Conservation (phyloP, 768 basidiomycete genomes). For the Xerocomellus amylosporus region DNA sequence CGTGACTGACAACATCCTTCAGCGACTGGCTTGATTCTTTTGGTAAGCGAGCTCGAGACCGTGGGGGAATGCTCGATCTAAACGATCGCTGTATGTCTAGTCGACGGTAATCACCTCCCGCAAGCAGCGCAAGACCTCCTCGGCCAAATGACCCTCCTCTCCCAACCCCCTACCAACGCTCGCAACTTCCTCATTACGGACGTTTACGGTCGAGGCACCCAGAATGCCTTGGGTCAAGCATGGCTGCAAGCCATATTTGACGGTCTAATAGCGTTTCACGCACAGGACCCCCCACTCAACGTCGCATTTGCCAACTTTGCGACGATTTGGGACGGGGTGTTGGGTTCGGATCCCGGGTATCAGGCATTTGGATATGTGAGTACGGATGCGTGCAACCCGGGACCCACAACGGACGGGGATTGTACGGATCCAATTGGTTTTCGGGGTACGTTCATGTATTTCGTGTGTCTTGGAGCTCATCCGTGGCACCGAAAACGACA, state of each 20-base stretch:
- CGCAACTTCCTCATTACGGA: slow-evolving; percentile 49
- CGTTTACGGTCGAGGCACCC: slow-evolving; percentile 47
- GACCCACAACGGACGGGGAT: slow-evolving; percentile 31
- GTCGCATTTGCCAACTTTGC: slow-evolving; percentile 48
- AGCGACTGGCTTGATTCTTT: slow-evolving; percentile 46
- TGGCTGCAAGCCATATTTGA: slow-evolving; percentile 47
- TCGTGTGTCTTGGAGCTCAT: not conserved
- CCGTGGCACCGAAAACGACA: slow-evolving; percentile 9
- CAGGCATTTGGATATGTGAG: slow-evolving; percentile 49
- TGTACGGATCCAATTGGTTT: slow-evolving; percentile 50
- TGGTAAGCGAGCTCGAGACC: slow-evolving; percentile 24
- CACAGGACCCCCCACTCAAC: slow-evolving; percentile 30
- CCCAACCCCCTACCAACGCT: slow-evolving; percentile 48
- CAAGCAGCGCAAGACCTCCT: slow-evolving; percentile 44
- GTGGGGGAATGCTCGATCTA: not conserved
- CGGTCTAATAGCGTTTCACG: slow-evolving; percentile 38
- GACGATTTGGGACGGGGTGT: slow-evolving; percentile 49
- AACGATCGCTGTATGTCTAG: slow-evolving; percentile 17
- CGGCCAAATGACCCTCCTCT: slow-evolving; percentile 43
- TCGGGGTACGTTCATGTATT: slow-evolving; percentile 37
- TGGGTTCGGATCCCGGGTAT: slow-evolving; percentile 43
- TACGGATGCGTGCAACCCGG: slow-evolving; percentile 35
- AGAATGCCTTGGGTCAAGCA: slow-evolving; percentile 41
- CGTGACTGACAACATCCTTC: slow-evolving; percentile 2
- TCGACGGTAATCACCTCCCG: slow-evolving; percentile 47